These are phyloP conservation scores for Lotus japonicus DNA, from an alignment of 306 rosid species.

Conservation along the genomic window DNA sequence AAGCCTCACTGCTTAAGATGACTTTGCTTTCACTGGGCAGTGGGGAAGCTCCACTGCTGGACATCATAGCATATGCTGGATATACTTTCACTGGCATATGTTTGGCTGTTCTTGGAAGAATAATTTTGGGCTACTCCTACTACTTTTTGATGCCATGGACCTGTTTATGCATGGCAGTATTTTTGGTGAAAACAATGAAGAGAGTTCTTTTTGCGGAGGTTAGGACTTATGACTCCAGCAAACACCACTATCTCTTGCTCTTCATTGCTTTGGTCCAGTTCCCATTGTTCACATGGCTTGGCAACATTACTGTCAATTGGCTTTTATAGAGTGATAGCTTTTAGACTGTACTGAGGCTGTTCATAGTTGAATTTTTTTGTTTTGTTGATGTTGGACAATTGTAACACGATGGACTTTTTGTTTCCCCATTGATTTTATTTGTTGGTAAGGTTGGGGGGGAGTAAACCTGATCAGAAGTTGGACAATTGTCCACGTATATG, in stretches of 20 bases:
- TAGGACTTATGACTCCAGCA: constrained; percentile 83
- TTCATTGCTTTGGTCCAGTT: constrained; percentile 86
- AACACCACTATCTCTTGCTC: constrained; percentile 88
- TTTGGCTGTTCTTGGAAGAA: constrained; percentile 69
- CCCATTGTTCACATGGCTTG: constrained; percentile 92
- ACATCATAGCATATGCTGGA: constrained; percentile 83
- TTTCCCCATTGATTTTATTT: not conserved
- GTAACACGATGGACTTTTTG: constrained; percentile 13
- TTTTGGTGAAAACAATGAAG: constrained; percentile 94
- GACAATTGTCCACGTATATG: not conserved
- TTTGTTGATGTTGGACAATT: constrained; percentile 2
- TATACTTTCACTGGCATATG: constrained; percentile 78
- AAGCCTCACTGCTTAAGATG: constrained; percentile 67
- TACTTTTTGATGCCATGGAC: constrained; percentile 88
- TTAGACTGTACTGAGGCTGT: constrained; percentile 25
- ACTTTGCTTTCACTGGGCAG: constrained; percentile 71
- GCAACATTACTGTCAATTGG: constrained; percentile 88
- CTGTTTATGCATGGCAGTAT: constrained; percentile 89
- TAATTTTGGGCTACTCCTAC: constrained; percentile 60
- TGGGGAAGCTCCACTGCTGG: constrained; percentile 82
- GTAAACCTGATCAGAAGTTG: constrained; percentile 13
- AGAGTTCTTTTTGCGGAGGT: constrained; percentile 90
- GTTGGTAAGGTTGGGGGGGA: constrained; percentile 16
- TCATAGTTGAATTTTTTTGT: constrained; percentile 17
- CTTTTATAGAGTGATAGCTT: constrained; percentile 40